Percentiles rank a stretch among this genome's conserved stretches.
These are phyloP conservation scores for Melaleuca quinquenervia DNA, from an alignment of 345 rosid species.

Conservation along the genomic window DNA sequence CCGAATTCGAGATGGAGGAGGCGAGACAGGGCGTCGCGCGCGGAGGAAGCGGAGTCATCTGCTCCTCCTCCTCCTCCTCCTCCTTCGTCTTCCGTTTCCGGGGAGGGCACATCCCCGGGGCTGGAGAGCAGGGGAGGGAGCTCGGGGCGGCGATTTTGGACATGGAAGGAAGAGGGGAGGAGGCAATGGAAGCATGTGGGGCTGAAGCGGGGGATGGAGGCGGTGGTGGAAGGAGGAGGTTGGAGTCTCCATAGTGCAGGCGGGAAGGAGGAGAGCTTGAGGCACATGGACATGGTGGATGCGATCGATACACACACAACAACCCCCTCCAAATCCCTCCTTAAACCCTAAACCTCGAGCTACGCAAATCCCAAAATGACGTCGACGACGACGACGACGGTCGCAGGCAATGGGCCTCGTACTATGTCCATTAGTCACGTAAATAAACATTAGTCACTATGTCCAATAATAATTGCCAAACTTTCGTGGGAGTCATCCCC, in stretches of 20 bases:
- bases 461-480: too few relatives aligned
- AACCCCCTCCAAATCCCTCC: too few relatives aligned
- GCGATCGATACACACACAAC: too few relatives aligned
- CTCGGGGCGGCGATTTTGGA: not conserved
- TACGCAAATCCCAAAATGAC: not conserved
- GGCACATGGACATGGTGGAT: not conserved
- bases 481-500: too few relatives aligned
- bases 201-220: not conserved
- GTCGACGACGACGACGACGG: not conserved
- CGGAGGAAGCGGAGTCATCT: not conserved
- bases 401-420: too few relatives aligned
- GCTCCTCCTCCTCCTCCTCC: not conserved
- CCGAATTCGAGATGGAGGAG: constrained; percentile 40
- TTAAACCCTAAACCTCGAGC: not conserved
- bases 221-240: not conserved
- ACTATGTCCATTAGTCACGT: too few relatives aligned
- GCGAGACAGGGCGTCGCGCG: constrained; percentile 37
- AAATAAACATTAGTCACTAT: too few relatives aligned
- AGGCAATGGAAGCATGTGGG: not conserved
- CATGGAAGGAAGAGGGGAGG: not conserved
- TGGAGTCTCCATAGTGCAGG: not conserved
- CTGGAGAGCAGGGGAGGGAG: not conserved
- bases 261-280: not conserved
- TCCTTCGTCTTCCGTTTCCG: not conserved
- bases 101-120: not conserved